phyloP scores from a whole-genome alignment of 306 rosid species.

The Glycyrrhiza uralensis region DNA sequence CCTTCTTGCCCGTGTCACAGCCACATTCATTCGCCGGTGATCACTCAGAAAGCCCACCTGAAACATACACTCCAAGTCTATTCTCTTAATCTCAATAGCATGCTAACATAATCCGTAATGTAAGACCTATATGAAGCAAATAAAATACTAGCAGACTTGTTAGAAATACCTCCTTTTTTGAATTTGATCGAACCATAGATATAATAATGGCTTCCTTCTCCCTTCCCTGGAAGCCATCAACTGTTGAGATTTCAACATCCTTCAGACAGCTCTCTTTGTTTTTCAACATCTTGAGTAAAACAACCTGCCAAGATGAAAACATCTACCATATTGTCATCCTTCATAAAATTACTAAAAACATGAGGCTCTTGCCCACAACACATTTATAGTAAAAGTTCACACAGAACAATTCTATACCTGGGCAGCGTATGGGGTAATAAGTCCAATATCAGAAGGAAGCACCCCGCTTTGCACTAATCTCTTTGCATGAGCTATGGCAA shows the following conservation, averaged over 20 bases:
- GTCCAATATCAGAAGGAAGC: conserved; percentile 90
- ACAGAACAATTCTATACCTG: conserved; percentile 52
- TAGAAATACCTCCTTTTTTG: conserved; percentile 73
- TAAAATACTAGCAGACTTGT: neutral
- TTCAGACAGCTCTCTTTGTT: conserved; percentile 69
- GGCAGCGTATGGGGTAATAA: conserved; percentile 94
- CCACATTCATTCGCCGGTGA: conserved; percentile 95
- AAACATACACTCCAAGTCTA: conserved; percentile 21
- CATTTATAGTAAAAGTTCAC: conserved; percentile 13
- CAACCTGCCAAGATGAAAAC: conserved; percentile 62
- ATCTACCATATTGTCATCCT: conserved; percentile 11
- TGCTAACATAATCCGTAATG: neutral
- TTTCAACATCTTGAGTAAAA: conserved; percentile 73
- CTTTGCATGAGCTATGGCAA: conserved; percentile 84
- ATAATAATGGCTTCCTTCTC: conserved; percentile 95
- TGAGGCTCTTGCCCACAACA: neutral
- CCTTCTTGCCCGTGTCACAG: conserved; percentile 93
- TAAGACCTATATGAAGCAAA: conserved; percentile 8
- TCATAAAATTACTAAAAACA: conserved; percentile 7
- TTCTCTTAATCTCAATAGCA: neutral
- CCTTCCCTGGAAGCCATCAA: conserved; percentile 97
- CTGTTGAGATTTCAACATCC: conserved; percentile 90
- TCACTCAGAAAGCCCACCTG: conserved; percentile 99
- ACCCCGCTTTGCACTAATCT: conserved; percentile 81
- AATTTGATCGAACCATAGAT: conserved; percentile 95